Percentiles rank a stretch among this genome's conserved stretches.
Evolutionary conservation across 257 asterid genomes (phyloP).

Genomic region (Cynanchum wilfordii): DNA sequence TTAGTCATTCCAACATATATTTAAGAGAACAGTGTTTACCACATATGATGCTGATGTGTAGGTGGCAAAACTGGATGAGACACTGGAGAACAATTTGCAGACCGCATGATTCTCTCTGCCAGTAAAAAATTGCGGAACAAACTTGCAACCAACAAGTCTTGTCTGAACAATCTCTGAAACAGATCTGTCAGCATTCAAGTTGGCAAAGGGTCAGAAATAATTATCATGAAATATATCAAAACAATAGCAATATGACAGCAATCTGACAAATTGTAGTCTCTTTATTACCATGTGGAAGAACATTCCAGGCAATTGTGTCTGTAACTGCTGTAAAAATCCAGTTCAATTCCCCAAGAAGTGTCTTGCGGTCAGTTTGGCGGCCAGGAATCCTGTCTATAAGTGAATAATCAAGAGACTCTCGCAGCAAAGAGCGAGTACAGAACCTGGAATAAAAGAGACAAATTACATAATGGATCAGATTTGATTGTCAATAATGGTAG

Average conservation of each 20-base stretch:
- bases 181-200: constrained; percentile 54
- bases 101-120: constrained; percentile 98
- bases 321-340: constrained; percentile 99
- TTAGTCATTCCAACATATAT: background rate
- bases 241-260: background rate
- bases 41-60: constrained; percentile 99
- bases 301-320: constrained; percentile 99
- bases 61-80: constrained; percentile 89
- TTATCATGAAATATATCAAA: background rate
- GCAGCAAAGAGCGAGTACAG: constrained; percentile 83
- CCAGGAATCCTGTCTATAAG: constrained; percentile 97
- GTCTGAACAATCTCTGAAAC: constrained; percentile 97
- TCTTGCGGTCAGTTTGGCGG: constrained; percentile 97
- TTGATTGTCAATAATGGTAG: background rate
- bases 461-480: constrained; percentile 5
- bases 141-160: constrained; percentile 96
- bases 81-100: constrained; percentile 97
- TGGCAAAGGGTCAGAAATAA: constrained; percentile 16
- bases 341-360: constrained; percentile 97
- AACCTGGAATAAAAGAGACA: constrained; percentile 45
- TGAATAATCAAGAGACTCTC: constrained; percentile 75
- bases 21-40: constrained; percentile 38
- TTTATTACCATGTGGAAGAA: constrained; percentile 89
- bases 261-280: background rate
- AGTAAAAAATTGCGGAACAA: constrained; percentile 89